phyloP scores from a whole-genome alignment of 2,329 filamentous ascomycete genomes.

The Eutypella sp. region DNA sequence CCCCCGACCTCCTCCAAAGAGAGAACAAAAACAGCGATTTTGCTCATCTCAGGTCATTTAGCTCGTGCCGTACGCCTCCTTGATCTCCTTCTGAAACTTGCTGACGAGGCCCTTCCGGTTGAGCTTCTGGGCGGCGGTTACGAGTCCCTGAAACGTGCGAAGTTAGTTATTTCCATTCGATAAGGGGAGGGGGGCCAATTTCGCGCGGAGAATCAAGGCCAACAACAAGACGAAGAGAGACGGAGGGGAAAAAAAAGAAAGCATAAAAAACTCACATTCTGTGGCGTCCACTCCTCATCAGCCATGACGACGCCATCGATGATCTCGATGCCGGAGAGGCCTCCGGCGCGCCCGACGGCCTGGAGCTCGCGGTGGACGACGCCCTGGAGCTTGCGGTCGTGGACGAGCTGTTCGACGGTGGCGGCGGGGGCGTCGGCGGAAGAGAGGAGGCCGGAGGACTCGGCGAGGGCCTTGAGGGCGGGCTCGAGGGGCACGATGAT shows the following conservation, averaged over 20 bases:
- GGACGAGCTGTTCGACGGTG: conserved; percentile 60
- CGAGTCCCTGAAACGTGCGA: too few species aligned
- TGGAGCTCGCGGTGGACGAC: conserved; percentile 63
- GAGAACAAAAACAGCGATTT: not conserved
- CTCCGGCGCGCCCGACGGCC: conserved; percentile 53
- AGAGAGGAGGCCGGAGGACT: conserved; percentile 35
- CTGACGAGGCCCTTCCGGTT: conserved; percentile 63
- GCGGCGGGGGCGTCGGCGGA: conserved; percentile 55
- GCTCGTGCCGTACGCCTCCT: conserved; percentile 49
- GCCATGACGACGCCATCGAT: conserved; percentile 66
- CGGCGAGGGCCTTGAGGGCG: conserved; percentile 48
- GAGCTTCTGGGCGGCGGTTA: conserved; percentile 68
- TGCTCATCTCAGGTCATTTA: conserved; percentile 6
- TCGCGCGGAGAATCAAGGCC: too few species aligned
- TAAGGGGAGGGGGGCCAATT: too few species aligned
- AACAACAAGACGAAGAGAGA: too few species aligned
- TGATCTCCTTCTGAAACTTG: conserved; percentile 57
- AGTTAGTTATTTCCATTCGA: conserved; percentile 22
- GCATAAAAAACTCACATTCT: conserved; percentile 66
- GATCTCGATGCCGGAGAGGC: conserved; percentile 62
- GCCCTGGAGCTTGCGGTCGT: conserved; percentile 59
- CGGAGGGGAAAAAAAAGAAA: too few species aligned
- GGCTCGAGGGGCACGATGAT: conserved; percentile 54
- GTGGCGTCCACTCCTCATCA: conserved; percentile 71
- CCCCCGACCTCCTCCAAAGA: too few species aligned